Conservation (phyloP, 768 basidiomycete genomes). For the Amanita brunnescens region DNA sequence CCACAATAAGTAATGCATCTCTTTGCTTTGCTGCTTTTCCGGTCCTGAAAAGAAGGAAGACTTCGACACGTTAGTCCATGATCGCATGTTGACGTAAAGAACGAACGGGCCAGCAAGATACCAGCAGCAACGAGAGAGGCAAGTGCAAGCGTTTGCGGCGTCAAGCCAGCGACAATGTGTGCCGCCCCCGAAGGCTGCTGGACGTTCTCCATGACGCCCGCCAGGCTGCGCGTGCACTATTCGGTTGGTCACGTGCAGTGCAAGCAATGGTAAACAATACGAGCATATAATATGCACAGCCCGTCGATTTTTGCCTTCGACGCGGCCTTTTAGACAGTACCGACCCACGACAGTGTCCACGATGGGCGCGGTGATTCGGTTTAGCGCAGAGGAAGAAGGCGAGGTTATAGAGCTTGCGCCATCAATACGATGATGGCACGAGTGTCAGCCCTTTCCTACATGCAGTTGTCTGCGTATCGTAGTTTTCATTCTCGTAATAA, state of each 20-base stretch:
- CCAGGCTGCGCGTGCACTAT: neutral
- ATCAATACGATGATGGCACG: slow-evolving; percentile 34
- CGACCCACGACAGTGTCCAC: slow-evolving; percentile 35
- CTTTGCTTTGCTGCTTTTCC: slow-evolving; percentile 40
- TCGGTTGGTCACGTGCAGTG: neutral
- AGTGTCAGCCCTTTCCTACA: slow-evolving; percentile 67
- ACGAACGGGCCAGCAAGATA: slow-evolving; percentile 20
- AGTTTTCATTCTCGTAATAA: too few species aligned
- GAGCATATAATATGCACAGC: neutral
- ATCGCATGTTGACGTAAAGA: neutral
- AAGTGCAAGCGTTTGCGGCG: slow-evolving; percentile 29
- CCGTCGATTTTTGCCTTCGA: slow-evolving; percentile 13
- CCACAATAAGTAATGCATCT: slow-evolving; percentile 65
- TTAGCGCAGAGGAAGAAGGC: slow-evolving; percentile 51
- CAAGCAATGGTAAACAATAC: neutral
- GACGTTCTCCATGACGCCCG: neutral
- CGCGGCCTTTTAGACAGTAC: slow-evolving; percentile 73
- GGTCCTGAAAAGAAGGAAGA: slow-evolving; percentile 34
- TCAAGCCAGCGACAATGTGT: slow-evolving; percentile 25
- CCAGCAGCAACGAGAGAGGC: slow-evolving; percentile 38
- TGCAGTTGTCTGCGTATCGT: too few species aligned
- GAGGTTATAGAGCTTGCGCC: slow-evolving; percentile 51
- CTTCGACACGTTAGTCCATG: slow-evolving; percentile 17
- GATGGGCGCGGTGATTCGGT: slow-evolving; percentile 61
- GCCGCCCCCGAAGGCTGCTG: slow-evolving; percentile 25